Evolutionary conservation across 768 basidiomycete species (phyloP).

Genomic region (Clathrus columnatus): DNA sequence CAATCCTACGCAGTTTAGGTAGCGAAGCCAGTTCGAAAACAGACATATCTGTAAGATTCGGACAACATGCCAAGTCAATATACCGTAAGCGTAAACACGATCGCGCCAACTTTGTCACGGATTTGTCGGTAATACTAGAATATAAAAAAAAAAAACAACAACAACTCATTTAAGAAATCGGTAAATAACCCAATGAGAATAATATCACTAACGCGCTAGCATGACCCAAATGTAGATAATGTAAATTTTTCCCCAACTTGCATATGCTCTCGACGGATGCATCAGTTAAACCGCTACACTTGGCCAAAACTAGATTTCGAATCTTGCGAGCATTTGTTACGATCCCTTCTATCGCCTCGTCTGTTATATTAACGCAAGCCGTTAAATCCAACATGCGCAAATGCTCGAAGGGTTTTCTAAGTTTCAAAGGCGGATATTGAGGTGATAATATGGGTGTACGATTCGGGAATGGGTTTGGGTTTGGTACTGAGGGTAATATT

Average conservation of each 20-base stretch:
- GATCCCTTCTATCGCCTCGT: slow-evolving; percentile 75
- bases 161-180: no score
- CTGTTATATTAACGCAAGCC: slow-evolving; percentile 70
- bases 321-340: slow-evolving; percentile 74
- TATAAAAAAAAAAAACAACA: background rate
- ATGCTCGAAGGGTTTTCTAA: slow-evolving; percentile 64
- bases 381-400: slow-evolving; percentile 92
- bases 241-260: slow-evolving; percentile 81
- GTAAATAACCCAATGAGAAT: background rate
- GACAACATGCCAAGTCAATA: slow-evolving; percentile 95
- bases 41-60: slow-evolving; percentile 83
- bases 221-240: slow-evolving; percentile 94
- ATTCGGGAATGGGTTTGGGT: slow-evolving; percentile 27
- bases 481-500: slow-evolving; percentile 33
- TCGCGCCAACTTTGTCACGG: slow-evolving; percentile 74
- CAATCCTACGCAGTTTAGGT: slow-evolving; percentile 87
- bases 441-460: slow-evolving; percentile 25
- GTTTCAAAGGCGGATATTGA: slow-evolving; percentile 56
- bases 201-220: slow-evolving; percentile 33
- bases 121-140: slow-evolving; percentile 79
- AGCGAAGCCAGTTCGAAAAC: slow-evolving; percentile 84
- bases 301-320: slow-evolving; percentile 79
- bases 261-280: slow-evolving; percentile 76
- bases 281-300: slow-evolving; percentile 74
- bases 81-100: slow-evolving; percentile 87